Percentiles rank a stretch among this genome's conserved stretches.
Evolutionary conservation across 148 eudicot species (phyloP).

Genomic region (Hydrangea macrophylla): DNA sequence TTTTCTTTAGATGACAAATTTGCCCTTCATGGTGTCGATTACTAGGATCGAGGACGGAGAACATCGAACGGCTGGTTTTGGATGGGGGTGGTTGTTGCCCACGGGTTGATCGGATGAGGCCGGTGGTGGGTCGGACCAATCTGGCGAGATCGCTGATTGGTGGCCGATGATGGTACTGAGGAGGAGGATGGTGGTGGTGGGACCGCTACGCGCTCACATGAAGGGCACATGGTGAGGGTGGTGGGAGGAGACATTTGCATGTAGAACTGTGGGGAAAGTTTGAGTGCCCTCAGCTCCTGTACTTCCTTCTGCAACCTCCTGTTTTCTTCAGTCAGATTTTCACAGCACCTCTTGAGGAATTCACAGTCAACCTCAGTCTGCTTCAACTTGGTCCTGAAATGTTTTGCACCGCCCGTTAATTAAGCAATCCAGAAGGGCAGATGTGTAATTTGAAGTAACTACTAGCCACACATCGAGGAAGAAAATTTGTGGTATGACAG

Average conservation of each 20-base stretch:
- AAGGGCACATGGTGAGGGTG: constrained; percentile 78
- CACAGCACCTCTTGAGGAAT: constrained; percentile 54
- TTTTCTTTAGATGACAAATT: constrained; percentile 10
- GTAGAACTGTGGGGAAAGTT: constrained; percentile 67
- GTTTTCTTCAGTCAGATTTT: constrained; percentile 72
- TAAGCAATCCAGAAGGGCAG: background rate
- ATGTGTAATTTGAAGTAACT: too few relatives aligned
- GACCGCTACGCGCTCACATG: constrained; percentile 64
- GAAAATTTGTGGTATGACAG: too few relatives aligned
- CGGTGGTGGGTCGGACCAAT: constrained; percentile 22
- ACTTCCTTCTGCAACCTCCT: constrained; percentile 69
- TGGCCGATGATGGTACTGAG: background rate
- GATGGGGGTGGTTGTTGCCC: constrained; percentile 32
- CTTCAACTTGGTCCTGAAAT: constrained; percentile 66
- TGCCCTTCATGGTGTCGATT: background rate
- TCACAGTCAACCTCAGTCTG: constrained; percentile 77
- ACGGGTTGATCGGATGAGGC: constrained; percentile 44
- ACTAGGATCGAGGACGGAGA: constrained; percentile 32
- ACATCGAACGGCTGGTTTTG: constrained; percentile 31
- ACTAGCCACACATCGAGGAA: too few relatives aligned
- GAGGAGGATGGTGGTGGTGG: constrained; percentile 37
- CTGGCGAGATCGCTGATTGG: constrained; percentile 13
- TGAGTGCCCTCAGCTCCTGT: constrained; percentile 54
- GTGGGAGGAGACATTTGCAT: constrained; percentile 86
- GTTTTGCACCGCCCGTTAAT: background rate